These are phyloP conservation scores for Euphorbia lathyris DNA, from an alignment of 345 rosid species.

Conservation along the genomic window DNA sequence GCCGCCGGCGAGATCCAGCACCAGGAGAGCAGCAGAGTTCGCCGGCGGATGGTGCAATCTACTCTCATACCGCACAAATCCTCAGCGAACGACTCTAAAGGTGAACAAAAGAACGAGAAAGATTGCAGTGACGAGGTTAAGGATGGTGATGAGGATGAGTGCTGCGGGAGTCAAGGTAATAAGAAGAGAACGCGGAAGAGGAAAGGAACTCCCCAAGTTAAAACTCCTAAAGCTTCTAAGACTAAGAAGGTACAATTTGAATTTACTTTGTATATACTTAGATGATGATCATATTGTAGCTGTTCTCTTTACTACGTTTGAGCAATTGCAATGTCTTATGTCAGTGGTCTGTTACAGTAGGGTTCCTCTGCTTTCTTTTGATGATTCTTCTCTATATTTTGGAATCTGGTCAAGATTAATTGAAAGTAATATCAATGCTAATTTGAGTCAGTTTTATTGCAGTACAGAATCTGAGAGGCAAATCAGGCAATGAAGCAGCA, in stretches of 20 bases:
- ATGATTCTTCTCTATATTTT: neutral
- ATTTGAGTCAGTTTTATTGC: neutral
- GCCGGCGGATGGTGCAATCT: conserved; percentile 76
- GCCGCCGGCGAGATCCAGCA: conserved; percentile 10
- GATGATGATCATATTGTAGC: neutral
- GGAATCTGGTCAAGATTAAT: neutral
- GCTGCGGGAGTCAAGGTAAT: conserved; percentile 56
- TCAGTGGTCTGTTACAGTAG: neutral
- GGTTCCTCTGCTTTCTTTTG: neutral
- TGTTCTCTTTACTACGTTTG: neutral
- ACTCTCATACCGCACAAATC: conserved; percentile 55
- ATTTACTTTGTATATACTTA: neutral
- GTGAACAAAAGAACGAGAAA: conserved; percentile 27
- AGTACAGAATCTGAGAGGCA: neutral
- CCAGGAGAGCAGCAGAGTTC: conserved; percentile 37
- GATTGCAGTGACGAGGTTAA: conserved; percentile 21
- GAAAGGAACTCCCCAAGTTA: conserved; percentile 42
- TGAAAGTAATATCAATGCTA: neutral
- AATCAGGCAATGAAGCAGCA: neutral
- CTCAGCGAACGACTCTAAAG: conserved; percentile 31
- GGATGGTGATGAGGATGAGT: conserved; percentile 41
- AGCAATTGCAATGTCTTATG: neutral
- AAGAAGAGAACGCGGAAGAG: conserved; percentile 46
- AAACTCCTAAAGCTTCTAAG: conserved; percentile 42
- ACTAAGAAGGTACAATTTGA: conserved; percentile 47